phyloP scores from a whole-genome alignment of 2,329 filamentous ascomycete genomes.

The Lachnellula occidentalis region DNA sequence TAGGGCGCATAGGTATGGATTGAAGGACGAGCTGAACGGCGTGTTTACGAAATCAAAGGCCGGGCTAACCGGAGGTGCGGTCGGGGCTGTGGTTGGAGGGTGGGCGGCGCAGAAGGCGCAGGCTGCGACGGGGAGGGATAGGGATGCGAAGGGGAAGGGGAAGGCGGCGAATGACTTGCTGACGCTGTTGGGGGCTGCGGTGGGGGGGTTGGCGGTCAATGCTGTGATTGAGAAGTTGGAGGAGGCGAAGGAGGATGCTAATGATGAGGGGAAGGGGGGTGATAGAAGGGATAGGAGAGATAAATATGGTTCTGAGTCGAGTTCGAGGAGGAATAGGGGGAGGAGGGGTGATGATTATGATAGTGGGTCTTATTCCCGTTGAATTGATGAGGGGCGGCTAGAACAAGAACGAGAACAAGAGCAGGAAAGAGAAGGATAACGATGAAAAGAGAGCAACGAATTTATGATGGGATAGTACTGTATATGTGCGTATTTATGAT shows the following conservation, averaged over 20 bases:
- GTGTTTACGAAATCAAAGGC: slow-evolving; percentile 18
- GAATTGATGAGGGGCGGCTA: background rate
- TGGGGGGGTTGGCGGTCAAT: slow-evolving; percentile 24
- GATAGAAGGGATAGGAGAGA: background rate
- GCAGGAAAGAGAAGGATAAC: background rate
- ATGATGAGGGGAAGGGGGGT: slow-evolving; percentile 15
- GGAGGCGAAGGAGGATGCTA: slow-evolving; percentile 13
- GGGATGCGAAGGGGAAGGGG: slow-evolving; percentile 4
- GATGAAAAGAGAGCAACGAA: background rate
- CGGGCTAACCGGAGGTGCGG: slow-evolving; percentile 18
- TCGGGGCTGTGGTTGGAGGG: slow-evolving; percentile 23
- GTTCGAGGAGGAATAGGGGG: slow-evolving; percentile 3
- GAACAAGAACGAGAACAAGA: background rate
- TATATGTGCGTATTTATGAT: background rate
- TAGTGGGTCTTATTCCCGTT: slow-evolving; percentile 1
- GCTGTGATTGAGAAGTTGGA: slow-evolving; percentile 23
- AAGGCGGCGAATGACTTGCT: slow-evolving; percentile 9
- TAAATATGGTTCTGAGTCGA: slow-evolving; percentile 1
- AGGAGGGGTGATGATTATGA: slow-evolving; percentile 1
- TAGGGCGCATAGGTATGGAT: slow-evolving; percentile 11
- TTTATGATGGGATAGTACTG: background rate
- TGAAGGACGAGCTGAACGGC: slow-evolving; percentile 22
- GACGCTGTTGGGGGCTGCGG: slow-evolving; percentile 25
- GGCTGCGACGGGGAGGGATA: slow-evolving; percentile 13
- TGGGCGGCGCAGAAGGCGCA: slow-evolving; percentile 25